Base-by-base conservation (phyloP, 1,139 yeast species). In the Meyerozyma sp. region DNA sequence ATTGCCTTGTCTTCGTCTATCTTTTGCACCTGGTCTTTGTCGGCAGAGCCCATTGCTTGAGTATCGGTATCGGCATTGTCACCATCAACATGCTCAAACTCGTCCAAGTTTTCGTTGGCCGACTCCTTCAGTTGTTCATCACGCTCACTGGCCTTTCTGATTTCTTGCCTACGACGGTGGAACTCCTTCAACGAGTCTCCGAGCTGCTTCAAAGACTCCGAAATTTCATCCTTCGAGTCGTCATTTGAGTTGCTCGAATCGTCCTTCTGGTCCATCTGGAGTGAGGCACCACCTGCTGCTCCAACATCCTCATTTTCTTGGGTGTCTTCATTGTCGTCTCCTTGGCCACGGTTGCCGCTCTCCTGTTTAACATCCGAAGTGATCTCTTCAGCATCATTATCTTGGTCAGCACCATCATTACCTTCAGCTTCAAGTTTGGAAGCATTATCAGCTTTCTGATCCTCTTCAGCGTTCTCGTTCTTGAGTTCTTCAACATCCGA, bases 181-280 rank as follows among this genome's bases (percentile, higher is more conserved):
- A 86, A 93, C 59, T 91, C 96, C 58, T 90, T 87, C 62, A 90
- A 64, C 0, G 95, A 81, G 60, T 91, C 97, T 43, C 98, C 98
- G 21, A 93, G 72, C 58, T 90, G 90, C 59, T 86, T 86, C 64
- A 91, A 71, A 0, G 94, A 81, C 54, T 90, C 94, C 45, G 77
- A 76, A n/a, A 90, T 93, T 53, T 78, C 78, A 44, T 85, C 83
- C 46, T 87, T 73, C 9, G 88, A 82, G 20, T 75, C 70, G 49
- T 87, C 94, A n/a, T 62, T 51, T 18, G 58, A 53, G 18, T 58
- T 54, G 36, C 61, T 56, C 23, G 46, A 39, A 38, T 63, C 56
- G 32, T 65, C 61, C 28, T 68, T 61, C 40, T 70, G 70, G 23
- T 66, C 67, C 37, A 74, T 73, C 50, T 76, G 74, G 47, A 73